These are phyloP conservation scores for Acacia concinna DNA, from an alignment of 331 rosid species.

Conservation along the genomic window DNA sequence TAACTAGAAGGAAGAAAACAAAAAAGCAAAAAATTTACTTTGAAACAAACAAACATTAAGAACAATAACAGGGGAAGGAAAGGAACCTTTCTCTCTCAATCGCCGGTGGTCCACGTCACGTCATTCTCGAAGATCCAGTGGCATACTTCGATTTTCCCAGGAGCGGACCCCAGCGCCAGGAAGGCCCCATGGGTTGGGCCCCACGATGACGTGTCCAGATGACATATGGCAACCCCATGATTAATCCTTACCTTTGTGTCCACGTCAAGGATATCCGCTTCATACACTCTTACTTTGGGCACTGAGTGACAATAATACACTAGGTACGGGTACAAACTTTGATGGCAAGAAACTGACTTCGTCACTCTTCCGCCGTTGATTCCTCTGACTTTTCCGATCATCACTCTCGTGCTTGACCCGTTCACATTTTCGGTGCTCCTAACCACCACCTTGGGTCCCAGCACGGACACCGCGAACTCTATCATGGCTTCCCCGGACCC, in stretches of 20 bases:
- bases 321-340: slow-evolving; percentile 78
- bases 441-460: slow-evolving; percentile 50
- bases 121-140: slow-evolving; percentile 95
- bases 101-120: slow-evolving; percentile 66
- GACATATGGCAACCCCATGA: slow-evolving; percentile 88
- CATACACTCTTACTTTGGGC: slow-evolving; percentile 72
- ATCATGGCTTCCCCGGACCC: slow-evolving; percentile 77
- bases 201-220: slow-evolving; percentile 87
- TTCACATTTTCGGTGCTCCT: slow-evolving; percentile 50
- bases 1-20: too few species aligned
- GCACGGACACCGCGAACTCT: slow-evolving; percentile 51
- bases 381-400: slow-evolving; percentile 55
- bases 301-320: slow-evolving; percentile 88
- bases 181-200: slow-evolving; percentile 76
- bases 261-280: slow-evolving; percentile 57
- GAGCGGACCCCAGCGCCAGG: slow-evolving; percentile 64
- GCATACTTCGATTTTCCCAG: slow-evolving; percentile 85
- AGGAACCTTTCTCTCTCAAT: slow-evolving; percentile 10
- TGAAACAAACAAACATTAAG: background rate
- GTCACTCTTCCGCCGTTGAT: slow-evolving; percentile 71
- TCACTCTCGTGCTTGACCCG: slow-evolving; percentile 53
- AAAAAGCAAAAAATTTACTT: background rate
- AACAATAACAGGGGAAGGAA: background rate
- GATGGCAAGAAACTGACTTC: slow-evolving; percentile 83
- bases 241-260: slow-evolving; percentile 50